Base-by-base conservation (phyloP, 1,139 yeast species). In the Diutina sp. region DNA sequence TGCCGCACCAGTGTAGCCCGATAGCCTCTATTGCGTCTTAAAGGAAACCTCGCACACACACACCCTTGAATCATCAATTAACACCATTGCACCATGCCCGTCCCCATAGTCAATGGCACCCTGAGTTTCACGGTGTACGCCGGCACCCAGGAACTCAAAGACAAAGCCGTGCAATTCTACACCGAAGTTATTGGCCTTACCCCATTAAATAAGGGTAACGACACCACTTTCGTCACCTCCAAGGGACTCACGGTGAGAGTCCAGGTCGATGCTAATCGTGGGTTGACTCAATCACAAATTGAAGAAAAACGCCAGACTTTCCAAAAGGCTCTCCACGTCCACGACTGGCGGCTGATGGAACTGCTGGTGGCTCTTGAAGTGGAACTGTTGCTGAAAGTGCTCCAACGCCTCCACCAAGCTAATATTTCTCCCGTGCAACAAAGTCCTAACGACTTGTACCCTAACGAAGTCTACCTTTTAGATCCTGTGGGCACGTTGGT, bases 401-500 rank as follows among this genome's bases (percentile, higher is more conserved):
- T 79, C 56, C 62, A 61, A 50, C 63, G 63, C 4, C 70, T 80
- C 55, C 64, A 68, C 45, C 60, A 60, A 4, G 63, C 64, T 46
- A 63, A 67, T 1, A 62, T 29, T 7, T n/a, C 6, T 7, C 16
- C 21, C 29, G 59, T 71, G 16, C 80, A 76, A 60, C 66, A 74
- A 41, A 67, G 70, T 57, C 93, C 93, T n/a, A 83, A 83, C 60
- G 85, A 82, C 56, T 70, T 83, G 60, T 79, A 76, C 58, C 91
- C 93, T 4, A 77, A 79, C 65, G 90, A 86, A 65, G 74, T 84
- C 21, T 86, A 83, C 67, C 78, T 82, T 18, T 64, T 84, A 46
- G 91, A 86, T 65, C 90, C 91, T 2, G 69, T 84, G 61, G 90
- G 90, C 28, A 76, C 78, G 59, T 67, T 85, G 47, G 69, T 87